Conservation (phyloP, 495 filamentous ascomycete genomes). For the Darksidea phi region DNA sequence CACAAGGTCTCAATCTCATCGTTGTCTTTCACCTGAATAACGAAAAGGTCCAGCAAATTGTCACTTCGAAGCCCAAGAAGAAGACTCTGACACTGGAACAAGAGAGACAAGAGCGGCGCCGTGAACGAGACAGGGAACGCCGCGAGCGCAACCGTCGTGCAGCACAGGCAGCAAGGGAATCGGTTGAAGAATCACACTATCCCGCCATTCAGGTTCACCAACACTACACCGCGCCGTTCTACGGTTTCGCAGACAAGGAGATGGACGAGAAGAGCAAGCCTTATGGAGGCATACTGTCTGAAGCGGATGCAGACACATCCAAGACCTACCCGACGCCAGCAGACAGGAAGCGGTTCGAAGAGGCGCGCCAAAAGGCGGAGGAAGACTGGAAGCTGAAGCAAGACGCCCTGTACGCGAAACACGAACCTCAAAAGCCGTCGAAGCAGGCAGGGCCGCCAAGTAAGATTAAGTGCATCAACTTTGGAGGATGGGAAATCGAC, state of each 20-base stretch:
- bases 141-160: constrained; percentile 43
- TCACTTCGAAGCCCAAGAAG: constrained; percentile 53
- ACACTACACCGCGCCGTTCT: constrained; percentile 65
- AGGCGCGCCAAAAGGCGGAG: constrained; percentile 83
- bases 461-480: constrained; percentile 98
- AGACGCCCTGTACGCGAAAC: constrained; percentile 43
- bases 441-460: constrained; percentile 75
- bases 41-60: constrained; percentile 58
- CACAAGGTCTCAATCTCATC: constrained; percentile 48
- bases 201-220: constrained; percentile 60
- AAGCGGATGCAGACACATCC: constrained; percentile 85
- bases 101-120: constrained; percentile 39
- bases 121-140: constrained; percentile 22
- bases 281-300: constrained; percentile 88
- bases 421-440: constrained; percentile 51
- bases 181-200: constrained; percentile 39
- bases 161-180: constrained; percentile 33
- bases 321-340: constrained; percentile 76
- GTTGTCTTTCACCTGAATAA: constrained; percentile 61
- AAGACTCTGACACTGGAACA: constrained; percentile 41
- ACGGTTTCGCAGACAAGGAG: constrained; percentile 81
- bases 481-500: constrained; percentile 95
- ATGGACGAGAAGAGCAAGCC: constrained; percentile 87
- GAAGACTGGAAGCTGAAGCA: constrained; percentile 78
- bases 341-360: constrained; percentile 82